Evolutionary conservation across 352 stramenopile genomes (phyloP), one percentile per base, ranked within the genome.

Genomic region (Globisporangium abappressorium): DNA sequence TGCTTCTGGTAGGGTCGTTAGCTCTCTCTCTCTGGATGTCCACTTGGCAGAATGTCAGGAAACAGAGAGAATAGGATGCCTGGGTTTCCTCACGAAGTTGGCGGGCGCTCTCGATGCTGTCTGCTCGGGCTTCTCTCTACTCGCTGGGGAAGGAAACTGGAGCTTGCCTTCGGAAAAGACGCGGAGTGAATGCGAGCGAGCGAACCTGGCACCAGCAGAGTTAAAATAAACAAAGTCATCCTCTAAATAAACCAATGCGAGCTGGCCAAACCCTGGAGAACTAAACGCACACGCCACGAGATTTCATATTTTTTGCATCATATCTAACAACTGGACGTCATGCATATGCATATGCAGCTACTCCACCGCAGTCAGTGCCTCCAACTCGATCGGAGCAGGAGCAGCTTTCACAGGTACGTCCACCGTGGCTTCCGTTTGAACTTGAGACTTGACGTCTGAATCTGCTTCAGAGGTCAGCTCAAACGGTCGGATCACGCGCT

Each of bases 401-500:
- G 41, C 9, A 15, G 26, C 38, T 43, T 64, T 20, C 30, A 28
- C 24, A 64, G 59, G 5, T 18, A 18, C 43, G 8, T 26, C 18
- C 6, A 3, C 18, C 22, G 36, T 11, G 46, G 24, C 18, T 22
- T 53, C 1, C 46, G 8, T 15, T 47, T n/a, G 24, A 28, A 22
- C 9, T 18, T 43, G n/a, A 28, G 43, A 1, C 5, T 41, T 41
- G 38, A 1, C 5, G 20, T n/a, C 3, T 28, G 18, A 24, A 59
- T 9, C 14, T 20, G 54, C 6, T 22, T 57, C 15, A 2, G 63
- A 36, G 24, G 57, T 47, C 8, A 71, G 53, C 57, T 71, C 66
- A 30, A 90, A 90, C 4, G 71, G 55, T 33, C 71, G 81, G 12
- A 93, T 57, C 24, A 82, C 71, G 26, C 82, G 75, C 30, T 79